phyloP scores from a whole-genome alignment of 108 stramenopile genomes.

The Bacterosira constricta region DNA sequence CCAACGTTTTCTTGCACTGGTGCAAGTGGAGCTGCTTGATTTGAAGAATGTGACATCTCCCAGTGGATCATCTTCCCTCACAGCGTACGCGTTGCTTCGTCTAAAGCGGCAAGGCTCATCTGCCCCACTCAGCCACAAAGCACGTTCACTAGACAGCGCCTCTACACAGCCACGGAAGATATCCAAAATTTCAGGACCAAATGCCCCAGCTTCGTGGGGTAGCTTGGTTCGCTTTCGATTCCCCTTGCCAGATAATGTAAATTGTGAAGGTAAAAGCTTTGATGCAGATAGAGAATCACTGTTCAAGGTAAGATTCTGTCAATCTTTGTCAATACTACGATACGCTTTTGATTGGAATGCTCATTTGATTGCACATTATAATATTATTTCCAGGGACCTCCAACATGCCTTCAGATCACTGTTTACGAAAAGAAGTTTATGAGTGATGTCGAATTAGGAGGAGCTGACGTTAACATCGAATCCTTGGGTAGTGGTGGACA shows the following conservation, averaged over 20 bases:
- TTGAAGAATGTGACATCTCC: conserved; percentile 95
- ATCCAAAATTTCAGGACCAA: conserved; percentile 81
- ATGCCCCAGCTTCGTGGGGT: conserved; percentile 91
- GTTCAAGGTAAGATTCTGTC: conserved; percentile 62
- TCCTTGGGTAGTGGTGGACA: conserved; percentile 78
- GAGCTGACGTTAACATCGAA: conserved; percentile 80
- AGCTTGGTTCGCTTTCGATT: conserved; percentile 83
- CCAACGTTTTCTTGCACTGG: conserved; percentile 87
- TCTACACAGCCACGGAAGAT: conserved; percentile 75
- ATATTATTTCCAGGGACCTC: conserved; percentile 56
- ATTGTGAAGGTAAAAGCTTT: conserved; percentile 71
- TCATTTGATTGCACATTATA: neutral
- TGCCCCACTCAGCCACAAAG: conserved; percentile 78
- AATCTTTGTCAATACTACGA: neutral
- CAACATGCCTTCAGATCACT: conserved; percentile 76
- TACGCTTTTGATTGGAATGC: neutral
- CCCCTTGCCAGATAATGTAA: conserved; percentile 81
- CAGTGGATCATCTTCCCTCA: conserved; percentile 77
- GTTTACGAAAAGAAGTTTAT: conserved; percentile 92
- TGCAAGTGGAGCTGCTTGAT: conserved; percentile 94
- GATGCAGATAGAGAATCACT: conserved; percentile 77
- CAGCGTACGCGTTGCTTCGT: conserved; percentile 82
- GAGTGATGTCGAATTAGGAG: conserved; percentile 75
- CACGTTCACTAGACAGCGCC: conserved; percentile 79
- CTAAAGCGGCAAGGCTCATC: conserved; percentile 68